Base-by-base conservation (phyloP, 2,329 filamentous ascomycete species). In the Colletotrichum siamense region DNA sequence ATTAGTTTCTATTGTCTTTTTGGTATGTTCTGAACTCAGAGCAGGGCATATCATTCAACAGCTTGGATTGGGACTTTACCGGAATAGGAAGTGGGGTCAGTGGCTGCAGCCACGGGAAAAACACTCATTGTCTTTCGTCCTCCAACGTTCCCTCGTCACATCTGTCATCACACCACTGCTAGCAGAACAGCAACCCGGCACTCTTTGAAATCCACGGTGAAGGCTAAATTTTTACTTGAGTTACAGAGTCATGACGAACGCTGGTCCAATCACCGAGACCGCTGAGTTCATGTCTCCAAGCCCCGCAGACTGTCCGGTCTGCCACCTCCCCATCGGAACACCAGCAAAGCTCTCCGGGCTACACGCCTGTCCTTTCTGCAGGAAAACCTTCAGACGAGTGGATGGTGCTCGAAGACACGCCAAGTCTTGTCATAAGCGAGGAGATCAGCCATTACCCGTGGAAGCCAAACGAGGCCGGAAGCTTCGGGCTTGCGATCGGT, bases 401-500 rank as follows among this genome's bases (percentile, higher is more conserved):
- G 44, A 52, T 13, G 44, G 44, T 0, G 44, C 44, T 10, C 44
- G 44, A 2, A 52, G 44, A 52, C 44, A 52, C 44, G n/a, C 44
- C 44, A 52, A 22, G 0, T 52, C 44, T 3, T 52, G 44, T 22
- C 44, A 52, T 13, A 22, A 22, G n/a, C 44, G 44, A 52, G 44
- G 44, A 0, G 13, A 52, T 3, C 18, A 22, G 0, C 44, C 44
- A 13, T 52, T 52, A 0, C 44, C 44, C 0, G 44, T 0, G 0
- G n/a, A 52, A 0, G 44, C 44, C n/a, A 52, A 52, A 6, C 18
- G 44, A 22, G 44, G 44, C 2, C 44, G 44, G 18, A 52, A 52
- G 44, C 44, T 52, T 13, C 44, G 44, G n/a, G 44, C 44, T 0
- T 52, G 44, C n/a, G 44, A 52, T 13, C 44, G 44, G 1, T 52